Percentiles rank a stretch among this genome's conserved stretches.
Evolutionary conservation across 1,284 basidiomycete genomes (phyloP).

Genomic region (Ustilago tritici): DNA sequence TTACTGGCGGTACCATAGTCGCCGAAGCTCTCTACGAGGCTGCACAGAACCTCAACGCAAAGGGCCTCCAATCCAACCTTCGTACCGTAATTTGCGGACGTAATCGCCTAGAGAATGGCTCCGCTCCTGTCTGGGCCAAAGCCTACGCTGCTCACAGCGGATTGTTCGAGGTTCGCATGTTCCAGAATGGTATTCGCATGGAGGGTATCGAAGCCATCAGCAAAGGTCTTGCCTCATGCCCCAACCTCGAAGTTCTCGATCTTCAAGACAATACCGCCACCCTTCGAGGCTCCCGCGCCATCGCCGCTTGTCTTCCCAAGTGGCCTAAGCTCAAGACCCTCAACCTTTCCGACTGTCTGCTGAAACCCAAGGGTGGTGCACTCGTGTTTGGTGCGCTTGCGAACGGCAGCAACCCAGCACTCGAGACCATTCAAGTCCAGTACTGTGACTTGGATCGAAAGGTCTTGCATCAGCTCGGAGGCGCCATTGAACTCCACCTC

Average conservation of each 20-base stretch:
- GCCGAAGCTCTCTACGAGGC: conserved; percentile 85
- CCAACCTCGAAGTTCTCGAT: conserved; percentile 82
- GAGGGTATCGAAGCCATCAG: conserved; percentile 88
- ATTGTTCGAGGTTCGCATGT: conserved; percentile 88
- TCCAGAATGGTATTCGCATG: conserved; percentile 97
- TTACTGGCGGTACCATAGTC: conserved; percentile 85
- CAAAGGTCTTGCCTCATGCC: conserved; percentile 79
- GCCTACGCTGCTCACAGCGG: conserved; percentile 85
- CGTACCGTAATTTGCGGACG: conserved; percentile 89
- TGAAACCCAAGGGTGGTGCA: conserved; percentile 75
- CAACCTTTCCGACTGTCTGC: conserved; percentile 91
- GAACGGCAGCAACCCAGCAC: conserved; percentile 53
- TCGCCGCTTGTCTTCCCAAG: conserved; percentile 77
- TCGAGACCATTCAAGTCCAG: conserved; percentile 62
- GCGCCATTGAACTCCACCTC: conserved; percentile 56
- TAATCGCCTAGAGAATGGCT: conserved; percentile 93
- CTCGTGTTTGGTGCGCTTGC: conserved; percentile 59
- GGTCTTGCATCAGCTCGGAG: conserved; percentile 55
- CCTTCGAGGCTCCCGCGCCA: conserved; percentile 78
- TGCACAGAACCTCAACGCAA: conserved; percentile 78
- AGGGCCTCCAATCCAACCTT: conserved; percentile 79
- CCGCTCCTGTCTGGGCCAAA: conserved; percentile 83
- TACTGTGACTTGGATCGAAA: conserved; percentile 66
- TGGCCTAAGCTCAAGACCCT: conserved; percentile 83
- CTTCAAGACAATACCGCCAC: conserved; percentile 97